Conservation (phyloP, 2,329 filamentous ascomycete species). For the Scopulariopsis brevicaulis region DNA sequence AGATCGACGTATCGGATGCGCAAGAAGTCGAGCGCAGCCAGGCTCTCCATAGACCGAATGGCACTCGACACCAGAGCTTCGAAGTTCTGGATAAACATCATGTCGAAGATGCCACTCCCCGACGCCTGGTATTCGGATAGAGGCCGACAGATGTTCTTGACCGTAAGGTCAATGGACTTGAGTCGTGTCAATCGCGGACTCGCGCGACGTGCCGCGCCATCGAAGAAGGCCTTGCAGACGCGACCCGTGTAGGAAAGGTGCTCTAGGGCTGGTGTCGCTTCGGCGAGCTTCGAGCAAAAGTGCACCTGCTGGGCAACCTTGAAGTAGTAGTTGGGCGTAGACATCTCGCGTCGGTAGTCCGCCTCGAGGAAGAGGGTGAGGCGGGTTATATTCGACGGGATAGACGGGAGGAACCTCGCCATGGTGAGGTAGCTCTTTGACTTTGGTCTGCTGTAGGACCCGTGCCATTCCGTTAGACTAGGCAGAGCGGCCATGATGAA, state of each 20-base stretch:
- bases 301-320: conserved; percentile 50
- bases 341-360: conserved; percentile 55
- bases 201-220: conserved; percentile 37
- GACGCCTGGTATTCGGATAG: conserved; percentile 45
- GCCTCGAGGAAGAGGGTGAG: conserved; percentile 61
- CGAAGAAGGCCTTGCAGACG: conserved; percentile 59
- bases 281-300: conserved; percentile 53
- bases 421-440: conserved; percentile 63
- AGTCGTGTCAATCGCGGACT: conserved; percentile 38
- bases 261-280: conserved; percentile 49
- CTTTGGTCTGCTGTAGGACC: conserved; percentile 60
- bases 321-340: conserved; percentile 47
- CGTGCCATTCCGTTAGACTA: conserved; percentile 50
- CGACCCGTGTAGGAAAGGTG: conserved; percentile 63
- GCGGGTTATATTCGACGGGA: conserved; percentile 47
- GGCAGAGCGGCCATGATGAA: conserved; percentile 52
- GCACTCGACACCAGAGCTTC: conserved; percentile 56
- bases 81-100: conserved; percentile 61
- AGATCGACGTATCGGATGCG: conserved; percentile 67
- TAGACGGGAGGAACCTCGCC: conserved; percentile 42
- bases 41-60: conserved; percentile 45
- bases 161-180: conserved; percentile 57
- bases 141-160: conserved; percentile 62
- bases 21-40: conserved; percentile 50
- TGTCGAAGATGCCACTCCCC: conserved; percentile 59